Percentiles rank a stretch among this genome's conserved stretches.
These are phyloP conservation scores for Cardamine chenopodiifolia DNA, from an alignment of 345 rosid genomes.

Conservation along the genomic window DNA sequence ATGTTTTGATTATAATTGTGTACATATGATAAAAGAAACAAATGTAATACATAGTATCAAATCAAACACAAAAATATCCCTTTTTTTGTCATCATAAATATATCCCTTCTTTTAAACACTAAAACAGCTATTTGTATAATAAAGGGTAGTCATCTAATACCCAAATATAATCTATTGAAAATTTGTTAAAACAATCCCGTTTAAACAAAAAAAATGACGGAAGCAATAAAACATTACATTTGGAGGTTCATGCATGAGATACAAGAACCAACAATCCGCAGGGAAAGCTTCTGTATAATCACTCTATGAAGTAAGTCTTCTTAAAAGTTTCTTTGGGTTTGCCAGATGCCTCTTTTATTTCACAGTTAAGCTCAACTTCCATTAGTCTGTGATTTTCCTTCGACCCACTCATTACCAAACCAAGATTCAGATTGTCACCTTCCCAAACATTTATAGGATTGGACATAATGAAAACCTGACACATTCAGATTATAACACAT, in stretches of 20 bases:
- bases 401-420: slow-evolving; percentile 79
- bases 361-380: slow-evolving; percentile 78
- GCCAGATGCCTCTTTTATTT: slow-evolving; percentile 61
- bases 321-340: slow-evolving; percentile 51
- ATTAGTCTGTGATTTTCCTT: slow-evolving; percentile 84
- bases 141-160: background rate
- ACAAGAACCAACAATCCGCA: slow-evolving; percentile 25
- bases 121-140: background rate
- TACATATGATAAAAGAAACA: background rate
- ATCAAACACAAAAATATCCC: background rate
- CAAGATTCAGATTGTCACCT: slow-evolving; percentile 63
- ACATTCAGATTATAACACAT: slow-evolving; percentile 3
- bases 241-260: slow-evolving; percentile 14
- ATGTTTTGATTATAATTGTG: too few relatives aligned
- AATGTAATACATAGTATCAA: background rate
- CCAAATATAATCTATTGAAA: slow-evolving; percentile 13
- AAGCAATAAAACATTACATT: slow-evolving; percentile 28
- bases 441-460: slow-evolving; percentile 52
- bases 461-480: slow-evolving; percentile 75
- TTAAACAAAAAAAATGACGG: background rate
- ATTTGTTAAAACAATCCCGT: slow-evolving; percentile 10
- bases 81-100: background rate
- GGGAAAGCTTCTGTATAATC: slow-evolving; percentile 42
- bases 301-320: slow-evolving; percentile 73
- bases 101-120: background rate